phyloP scores from a whole-genome alignment of 2,329 filamentous ascomycete species.

The Amesomyces nigricolor region DNA sequence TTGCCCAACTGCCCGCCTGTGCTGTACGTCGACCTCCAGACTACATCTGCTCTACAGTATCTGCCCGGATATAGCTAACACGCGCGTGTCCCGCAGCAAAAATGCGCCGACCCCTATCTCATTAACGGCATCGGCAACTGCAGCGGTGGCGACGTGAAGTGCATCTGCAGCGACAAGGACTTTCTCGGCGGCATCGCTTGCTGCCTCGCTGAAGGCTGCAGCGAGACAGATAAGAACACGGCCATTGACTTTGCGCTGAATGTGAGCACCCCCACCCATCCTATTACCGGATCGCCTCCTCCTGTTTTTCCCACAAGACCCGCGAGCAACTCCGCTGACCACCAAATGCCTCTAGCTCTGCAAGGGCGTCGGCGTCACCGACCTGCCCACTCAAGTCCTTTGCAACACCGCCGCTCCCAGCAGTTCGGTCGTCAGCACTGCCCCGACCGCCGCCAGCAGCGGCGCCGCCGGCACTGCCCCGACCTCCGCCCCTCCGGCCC shows the following conservation, averaged over 20 bases:
- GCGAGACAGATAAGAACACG: slow-evolving; percentile 26
- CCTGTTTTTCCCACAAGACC: too few relatives aligned
- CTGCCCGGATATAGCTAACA: slow-evolving; percentile 7
- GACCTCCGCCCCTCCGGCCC: slow-evolving; percentile 4
- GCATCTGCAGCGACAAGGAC: slow-evolving; percentile 38
- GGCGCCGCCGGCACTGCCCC: slow-evolving; percentile 9
- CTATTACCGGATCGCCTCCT: too few relatives aligned
- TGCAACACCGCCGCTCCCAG: slow-evolving; percentile 20
- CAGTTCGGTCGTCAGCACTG: neutral
- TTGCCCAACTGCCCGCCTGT: slow-evolving; percentile 50
- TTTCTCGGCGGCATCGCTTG: slow-evolving; percentile 39
- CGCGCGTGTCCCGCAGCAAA: slow-evolving; percentile 24
- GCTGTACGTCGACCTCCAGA: slow-evolving; percentile 43
- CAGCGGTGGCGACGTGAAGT: slow-evolving; percentile 30
- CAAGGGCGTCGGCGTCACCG: slow-evolving; percentile 29
- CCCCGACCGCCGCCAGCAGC: slow-evolving; percentile 3
- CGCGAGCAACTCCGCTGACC: too few relatives aligned
- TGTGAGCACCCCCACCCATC: slow-evolving; percentile 18
- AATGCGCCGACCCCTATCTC: slow-evolving; percentile 31
- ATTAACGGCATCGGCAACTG: slow-evolving; percentile 32
- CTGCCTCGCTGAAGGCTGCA: slow-evolving; percentile 32
- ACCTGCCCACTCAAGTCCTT: slow-evolving; percentile 31
- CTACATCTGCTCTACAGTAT: neutral
- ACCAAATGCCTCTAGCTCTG: slow-evolving; percentile 24
- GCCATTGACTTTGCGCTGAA: slow-evolving; percentile 31